phyloP scores from a whole-genome alignment of 2,329 filamentous ascomycete species.

The Penicillium expansum region DNA sequence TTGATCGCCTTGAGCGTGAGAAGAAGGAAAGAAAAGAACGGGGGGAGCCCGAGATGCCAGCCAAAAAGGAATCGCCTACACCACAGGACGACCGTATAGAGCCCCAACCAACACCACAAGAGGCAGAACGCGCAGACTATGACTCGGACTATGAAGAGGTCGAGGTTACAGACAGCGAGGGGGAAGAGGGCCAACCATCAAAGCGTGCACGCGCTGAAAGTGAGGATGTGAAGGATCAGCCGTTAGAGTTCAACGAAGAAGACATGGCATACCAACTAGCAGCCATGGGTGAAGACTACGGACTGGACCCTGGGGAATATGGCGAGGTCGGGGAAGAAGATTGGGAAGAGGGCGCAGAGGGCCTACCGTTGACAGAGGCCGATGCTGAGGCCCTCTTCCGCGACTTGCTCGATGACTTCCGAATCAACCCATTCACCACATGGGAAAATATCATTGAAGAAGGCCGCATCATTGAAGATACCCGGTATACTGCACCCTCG shows the following conservation, averaged over 20 bases:
- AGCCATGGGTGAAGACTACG: constrained; percentile 84
- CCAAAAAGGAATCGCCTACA: constrained; percentile 15
- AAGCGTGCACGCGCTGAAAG: constrained; percentile 55
- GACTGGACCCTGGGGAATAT: constrained; percentile 72
- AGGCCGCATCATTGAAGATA: constrained; percentile 76
- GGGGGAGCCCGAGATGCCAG: constrained; percentile 23
- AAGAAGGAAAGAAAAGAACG: constrained; percentile 57
- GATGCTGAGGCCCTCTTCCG: constrained; percentile 78
- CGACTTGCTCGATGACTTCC: constrained; percentile 78
- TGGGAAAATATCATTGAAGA: constrained; percentile 91
- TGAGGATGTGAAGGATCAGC: constrained; percentile 46
- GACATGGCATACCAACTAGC: constrained; percentile 92
- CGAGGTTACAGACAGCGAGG: constrained; percentile 64
- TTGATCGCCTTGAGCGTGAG: constrained; percentile 69
- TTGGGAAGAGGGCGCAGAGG: constrained; percentile 71
- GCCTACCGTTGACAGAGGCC: constrained; percentile 66
- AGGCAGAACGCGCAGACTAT: constrained; percentile 47
- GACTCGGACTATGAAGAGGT: constrained; percentile 76
- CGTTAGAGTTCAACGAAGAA: constrained; percentile 83
- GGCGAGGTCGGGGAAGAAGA: constrained; percentile 57
- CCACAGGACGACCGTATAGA: constrained; percentile 18
- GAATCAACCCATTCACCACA: constrained; percentile 80
- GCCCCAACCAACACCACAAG: constrained; percentile 31
- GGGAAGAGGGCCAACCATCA: constrained; percentile 50
- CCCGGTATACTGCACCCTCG: constrained; percentile 76